phyloP scores from a whole-genome alignment of 305 asterid species.

The Nicotiana rustica region DNA sequence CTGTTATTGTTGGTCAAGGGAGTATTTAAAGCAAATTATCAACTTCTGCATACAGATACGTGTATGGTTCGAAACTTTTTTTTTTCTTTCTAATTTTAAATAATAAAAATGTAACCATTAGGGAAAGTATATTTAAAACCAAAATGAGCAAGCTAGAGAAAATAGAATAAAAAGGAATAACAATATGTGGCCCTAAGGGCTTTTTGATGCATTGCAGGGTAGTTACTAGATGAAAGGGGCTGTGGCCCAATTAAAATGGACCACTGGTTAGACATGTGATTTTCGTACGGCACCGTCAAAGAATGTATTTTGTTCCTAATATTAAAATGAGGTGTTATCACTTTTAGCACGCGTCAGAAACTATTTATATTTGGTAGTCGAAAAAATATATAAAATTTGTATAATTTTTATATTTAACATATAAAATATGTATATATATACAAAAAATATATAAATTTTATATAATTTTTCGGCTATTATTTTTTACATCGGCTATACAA shows the following conservation, averaged over 20 bases:
- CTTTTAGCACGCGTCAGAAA: too few species aligned
- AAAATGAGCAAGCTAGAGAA: background rate
- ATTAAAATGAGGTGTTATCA: too few species aligned
- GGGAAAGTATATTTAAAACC: background rate
- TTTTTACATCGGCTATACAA: too few species aligned
- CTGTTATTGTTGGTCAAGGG: too few species aligned
- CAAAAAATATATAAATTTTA: too few species aligned
- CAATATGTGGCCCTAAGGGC: background rate
- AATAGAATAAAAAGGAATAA: background rate
- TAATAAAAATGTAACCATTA: background rate
- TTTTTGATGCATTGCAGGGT: conserved; percentile 19
- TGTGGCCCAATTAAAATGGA: conserved; percentile 26
- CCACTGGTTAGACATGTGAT: background rate
- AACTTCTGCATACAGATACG: background rate
- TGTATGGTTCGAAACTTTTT: background rate
- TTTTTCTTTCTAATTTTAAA: background rate
- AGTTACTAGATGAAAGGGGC: conserved; percentile 7
- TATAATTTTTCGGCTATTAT: too few species aligned
- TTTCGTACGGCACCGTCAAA: conserved; percentile 35
- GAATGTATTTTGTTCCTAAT: background rate
- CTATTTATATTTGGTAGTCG: too few species aligned
- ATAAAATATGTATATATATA: too few species aligned
- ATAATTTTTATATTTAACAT: too few species aligned
- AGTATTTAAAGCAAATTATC: background rate
- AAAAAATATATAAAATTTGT: too few species aligned